A percentile compares a stretch with the other conserved stretches of the same genome.
These are phyloP conservation scores for Orbilia javanica DNA, from an alignment of 2,329 filamentous ascomycete genomes.

Conservation along the genomic window DNA sequence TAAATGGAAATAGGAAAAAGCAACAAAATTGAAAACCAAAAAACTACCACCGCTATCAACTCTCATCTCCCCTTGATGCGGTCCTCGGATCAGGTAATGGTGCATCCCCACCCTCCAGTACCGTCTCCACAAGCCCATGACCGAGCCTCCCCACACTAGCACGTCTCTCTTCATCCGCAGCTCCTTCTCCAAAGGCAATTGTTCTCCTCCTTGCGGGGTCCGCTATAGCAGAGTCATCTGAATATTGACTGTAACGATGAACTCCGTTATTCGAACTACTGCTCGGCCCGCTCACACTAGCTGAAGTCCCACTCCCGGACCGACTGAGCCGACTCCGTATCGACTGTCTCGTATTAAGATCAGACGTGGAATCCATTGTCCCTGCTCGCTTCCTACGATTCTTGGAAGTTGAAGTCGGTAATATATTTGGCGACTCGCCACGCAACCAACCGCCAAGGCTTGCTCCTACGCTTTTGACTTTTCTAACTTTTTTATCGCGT, in stretches of 20 bases:
- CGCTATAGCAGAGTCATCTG: background rate
- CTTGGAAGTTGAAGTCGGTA: slow-evolving; percentile 5
- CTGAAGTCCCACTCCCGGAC: slow-evolving; percentile 29
- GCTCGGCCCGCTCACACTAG: slow-evolving; percentile 32
- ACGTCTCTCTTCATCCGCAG: slow-evolving; percentile 34
- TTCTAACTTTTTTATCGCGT: slow-evolving; percentile 43
- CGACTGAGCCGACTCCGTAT: slow-evolving; percentile 38
- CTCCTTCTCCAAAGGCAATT: slow-evolving; percentile 41
- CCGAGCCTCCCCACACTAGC: slow-evolving; percentile 5
- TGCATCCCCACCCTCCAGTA: slow-evolving; percentile 47
- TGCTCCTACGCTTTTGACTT: slow-evolving; percentile 51
- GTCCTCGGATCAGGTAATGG: slow-evolving; percentile 40
- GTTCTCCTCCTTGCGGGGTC: slow-evolving; percentile 37
- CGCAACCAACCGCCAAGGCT: slow-evolving; percentile 52
- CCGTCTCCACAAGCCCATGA: slow-evolving; percentile 31
- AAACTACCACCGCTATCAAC: background rate
- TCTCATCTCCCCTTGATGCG: slow-evolving; percentile 1
- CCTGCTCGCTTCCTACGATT: slow-evolving; percentile 42
- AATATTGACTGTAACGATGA: slow-evolving; percentile 24
- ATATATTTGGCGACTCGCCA: slow-evolving; percentile 17
- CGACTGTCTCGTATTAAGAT: slow-evolving; percentile 29
- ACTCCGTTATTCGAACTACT: slow-evolving; percentile 25
- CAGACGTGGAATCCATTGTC: slow-evolving; percentile 33
- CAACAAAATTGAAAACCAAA: background rate
- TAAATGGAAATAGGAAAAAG: background rate